phyloP scores from a whole-genome alignment of 345 rosid genomes.

The Abelmoschus esculentus region DNA sequence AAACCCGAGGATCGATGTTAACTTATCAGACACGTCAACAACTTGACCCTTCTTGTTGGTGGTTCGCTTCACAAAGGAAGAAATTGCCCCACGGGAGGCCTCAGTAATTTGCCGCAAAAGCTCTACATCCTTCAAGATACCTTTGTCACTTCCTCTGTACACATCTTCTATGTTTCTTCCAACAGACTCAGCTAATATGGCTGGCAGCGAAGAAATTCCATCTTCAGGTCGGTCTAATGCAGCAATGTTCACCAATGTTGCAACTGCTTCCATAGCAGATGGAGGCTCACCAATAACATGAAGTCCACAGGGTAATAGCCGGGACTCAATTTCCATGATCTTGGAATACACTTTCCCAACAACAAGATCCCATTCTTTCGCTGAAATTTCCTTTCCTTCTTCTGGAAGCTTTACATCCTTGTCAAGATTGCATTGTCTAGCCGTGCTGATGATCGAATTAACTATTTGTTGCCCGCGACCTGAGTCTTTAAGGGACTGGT shows the following conservation, averaged over 20 bases:
- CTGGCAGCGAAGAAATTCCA: constrained; percentile 59
- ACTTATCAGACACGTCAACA: constrained; percentile 68
- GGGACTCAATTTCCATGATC: constrained; percentile 98
- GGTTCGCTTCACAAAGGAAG: constrained; percentile 67
- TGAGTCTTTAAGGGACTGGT: constrained; percentile 91
- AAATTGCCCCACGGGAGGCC: constrained; percentile 81
- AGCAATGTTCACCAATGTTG: constrained; percentile 91
- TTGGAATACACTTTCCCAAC: constrained; percentile 95
- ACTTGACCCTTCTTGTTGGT: constrained; percentile 90
- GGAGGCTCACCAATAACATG: constrained; percentile 98
- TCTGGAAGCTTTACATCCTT: constrained; percentile 88
- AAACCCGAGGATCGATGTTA: constrained; percentile 76
- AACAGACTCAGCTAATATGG: constrained; percentile 68
- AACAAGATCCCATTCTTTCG: constrained; percentile 72
- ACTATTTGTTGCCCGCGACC: constrained; percentile 92
- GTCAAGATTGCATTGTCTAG: constrained; percentile 94
- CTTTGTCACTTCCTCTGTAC: constrained; percentile 81
- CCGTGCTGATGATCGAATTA: constrained; percentile 89
- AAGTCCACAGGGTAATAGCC: constrained; percentile 94
- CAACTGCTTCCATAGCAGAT: constrained; percentile 93
- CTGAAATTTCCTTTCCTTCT: constrained; percentile 63
- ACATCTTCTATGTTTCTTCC: constrained; percentile 83
- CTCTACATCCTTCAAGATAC: constrained; percentile 88
- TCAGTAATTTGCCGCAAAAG: constrained; percentile 91
- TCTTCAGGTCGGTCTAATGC: constrained; percentile 90